Percentiles rank a stretch among this genome's conserved stretches.
These are phyloP conservation scores for Bryopsis sp. DNA, from an alignment of 139 green algal species.

Conservation along the genomic window DNA sequence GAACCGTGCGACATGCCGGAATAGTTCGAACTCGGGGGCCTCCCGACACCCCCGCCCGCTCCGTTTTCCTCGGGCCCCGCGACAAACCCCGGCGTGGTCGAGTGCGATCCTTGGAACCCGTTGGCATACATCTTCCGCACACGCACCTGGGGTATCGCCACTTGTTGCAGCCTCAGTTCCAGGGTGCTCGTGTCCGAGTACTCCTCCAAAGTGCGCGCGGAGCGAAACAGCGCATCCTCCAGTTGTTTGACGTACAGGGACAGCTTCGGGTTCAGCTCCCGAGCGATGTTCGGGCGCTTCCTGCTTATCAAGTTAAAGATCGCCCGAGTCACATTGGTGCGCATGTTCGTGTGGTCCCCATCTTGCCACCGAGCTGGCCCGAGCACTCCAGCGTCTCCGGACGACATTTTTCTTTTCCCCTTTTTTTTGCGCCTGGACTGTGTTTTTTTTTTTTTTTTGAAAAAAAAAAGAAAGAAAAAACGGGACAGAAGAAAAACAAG, in stretches of 20 bases:
- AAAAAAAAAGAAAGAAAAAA: no score
- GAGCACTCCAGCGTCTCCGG: no score
- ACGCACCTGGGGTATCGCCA: not conserved
- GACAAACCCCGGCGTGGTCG: not conserved
- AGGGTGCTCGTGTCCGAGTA: not conserved
- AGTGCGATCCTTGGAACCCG: not conserved
- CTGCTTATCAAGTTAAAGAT: not conserved
- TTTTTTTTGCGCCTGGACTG: no score
- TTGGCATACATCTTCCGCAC: not conserved
- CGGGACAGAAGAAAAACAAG: no score
- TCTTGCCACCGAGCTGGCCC: no score
- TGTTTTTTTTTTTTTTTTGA: no score
- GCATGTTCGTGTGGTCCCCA: not conserved
- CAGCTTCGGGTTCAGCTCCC: conserved; percentile 53
- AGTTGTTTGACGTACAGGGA: conserved; percentile 77
- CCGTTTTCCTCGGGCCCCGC: no score
- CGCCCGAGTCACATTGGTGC: not conserved
- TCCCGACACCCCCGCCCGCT: no score
- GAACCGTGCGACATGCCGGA: no score
- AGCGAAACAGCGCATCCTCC: conserved; percentile 68
- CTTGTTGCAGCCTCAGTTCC: not conserved
- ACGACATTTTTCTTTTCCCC: no score
- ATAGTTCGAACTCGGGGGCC: no score
- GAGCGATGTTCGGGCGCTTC: not conserved
- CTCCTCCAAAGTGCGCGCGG: conserved; percentile 26